Conservation (phyloP, 1,284 basidiomycete genomes). For the Thelephora terrestris region DNA sequence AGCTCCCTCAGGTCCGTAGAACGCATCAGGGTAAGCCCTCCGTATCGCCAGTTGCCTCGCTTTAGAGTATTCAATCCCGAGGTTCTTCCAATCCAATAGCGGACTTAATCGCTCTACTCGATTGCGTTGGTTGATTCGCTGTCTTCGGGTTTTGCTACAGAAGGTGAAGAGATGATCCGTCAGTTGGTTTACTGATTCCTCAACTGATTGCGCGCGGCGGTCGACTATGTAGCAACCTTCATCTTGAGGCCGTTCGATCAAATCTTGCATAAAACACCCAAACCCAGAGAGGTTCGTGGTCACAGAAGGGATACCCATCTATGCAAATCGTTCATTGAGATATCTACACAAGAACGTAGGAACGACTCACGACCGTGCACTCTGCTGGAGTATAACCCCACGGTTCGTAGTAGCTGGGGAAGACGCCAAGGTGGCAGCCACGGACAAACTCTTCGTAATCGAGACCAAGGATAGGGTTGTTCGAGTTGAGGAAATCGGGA, state of each 20-base stretch:
- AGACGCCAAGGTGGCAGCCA: constrained; percentile 95
- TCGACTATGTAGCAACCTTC: constrained; percentile 96
- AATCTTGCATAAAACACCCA: constrained; percentile 97
- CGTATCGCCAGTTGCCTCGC: constrained; percentile 87
- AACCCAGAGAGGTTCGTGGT: constrained; percentile 98
- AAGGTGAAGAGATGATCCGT: constrained; percentile 73
- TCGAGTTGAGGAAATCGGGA: constrained; percentile 95
- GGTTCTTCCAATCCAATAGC: constrained; percentile 95
- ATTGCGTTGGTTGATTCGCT: constrained; percentile 97
- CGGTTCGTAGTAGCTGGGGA: constrained; percentile 94
- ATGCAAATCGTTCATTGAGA: constrained; percentile 8
- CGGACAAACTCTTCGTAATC: constrained; percentile 99
- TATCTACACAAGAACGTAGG: not conserved
- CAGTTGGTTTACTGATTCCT: constrained; percentile 81
- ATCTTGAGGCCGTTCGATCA: constrained; percentile 85
- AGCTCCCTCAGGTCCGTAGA: constrained; percentile 46
- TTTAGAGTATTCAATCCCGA: constrained; percentile 96
- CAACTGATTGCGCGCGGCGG: constrained; percentile 80
- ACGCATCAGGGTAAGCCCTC: constrained; percentile 92
- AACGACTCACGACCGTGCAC: constrained; percentile 62
- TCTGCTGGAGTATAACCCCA: constrained; percentile 88
- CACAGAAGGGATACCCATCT: constrained; percentile 96
- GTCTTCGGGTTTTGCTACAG: constrained; percentile 82
- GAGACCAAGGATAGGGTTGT: constrained; percentile 93
- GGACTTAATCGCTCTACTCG: constrained; percentile 91